Evolutionary conservation across 805 yeast species (phyloP), one percentile per base, ranked within the genome.

Genomic region (Candida adriatica): DNA sequence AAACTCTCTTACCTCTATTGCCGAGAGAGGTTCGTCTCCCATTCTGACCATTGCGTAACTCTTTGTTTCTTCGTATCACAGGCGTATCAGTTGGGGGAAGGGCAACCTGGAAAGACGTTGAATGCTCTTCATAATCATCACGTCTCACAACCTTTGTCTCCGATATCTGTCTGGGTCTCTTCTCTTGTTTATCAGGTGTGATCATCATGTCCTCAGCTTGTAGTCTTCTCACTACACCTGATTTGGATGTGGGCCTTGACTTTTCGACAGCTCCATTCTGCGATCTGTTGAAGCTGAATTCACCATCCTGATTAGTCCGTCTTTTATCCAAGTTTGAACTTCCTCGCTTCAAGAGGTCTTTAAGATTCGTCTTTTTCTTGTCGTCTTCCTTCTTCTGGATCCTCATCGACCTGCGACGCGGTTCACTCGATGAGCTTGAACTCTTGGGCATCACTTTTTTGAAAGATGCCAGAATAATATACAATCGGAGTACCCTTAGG

Each of bases 1-100:
- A 80, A 3, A 77, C 71, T 18, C 92, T 56, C 45, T 78, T 79
- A 6, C 92, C 92, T 20, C 92, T 59, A 32, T 70, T 68, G 24
- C 66, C 51, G 41, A 76, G 55, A 1, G 81, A 73, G 2, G 73
- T 48, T 31, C 80, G 50, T 42, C 81, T 59, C 27, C 55, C 24
- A 49, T 42, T 35, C n/a, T 34, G 18, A 6, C 40, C 47, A 16
- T 46, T 45, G 24, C 62, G 45, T 19, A 55, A 27, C 30, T 54
- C 50, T 31, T 62, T 56, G 39, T 61, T 61, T 41, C 59, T 44
- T 29, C 52, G 49, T 21, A 58, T 58, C 31, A 59, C 50, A 6
- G 68, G 68, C 2, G 67, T 53, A 31, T 61, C 66, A 2, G 61
- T 42, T 7, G 50, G 33, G 1, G 66, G 62, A 17, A 62, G 37